Percentiles rank a stretch among this genome's conserved stretches.
Conservation (phyloP, 75 land plant species). For the Selaginella moellendorffii region DNA sequence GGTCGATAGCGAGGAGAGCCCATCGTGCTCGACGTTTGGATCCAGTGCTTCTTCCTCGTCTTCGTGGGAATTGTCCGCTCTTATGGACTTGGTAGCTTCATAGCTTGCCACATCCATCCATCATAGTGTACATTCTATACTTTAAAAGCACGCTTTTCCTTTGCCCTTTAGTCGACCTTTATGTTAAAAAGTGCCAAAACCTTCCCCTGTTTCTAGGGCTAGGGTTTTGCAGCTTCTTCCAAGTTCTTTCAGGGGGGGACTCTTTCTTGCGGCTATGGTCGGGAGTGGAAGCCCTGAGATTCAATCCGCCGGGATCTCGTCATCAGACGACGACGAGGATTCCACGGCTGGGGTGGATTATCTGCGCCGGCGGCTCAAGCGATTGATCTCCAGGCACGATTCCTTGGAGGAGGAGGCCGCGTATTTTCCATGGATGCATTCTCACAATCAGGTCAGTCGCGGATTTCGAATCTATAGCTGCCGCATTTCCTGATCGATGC, state of each 20-base stretch:
- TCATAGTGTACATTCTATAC: no score
- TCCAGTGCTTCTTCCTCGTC: not conserved
- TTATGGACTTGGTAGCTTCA: not conserved
- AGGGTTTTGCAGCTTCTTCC: no score
- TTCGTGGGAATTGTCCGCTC: not conserved
- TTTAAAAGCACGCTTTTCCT: no score
- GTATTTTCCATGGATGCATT: slow-evolving; percentile 1
- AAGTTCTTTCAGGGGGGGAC: no score
- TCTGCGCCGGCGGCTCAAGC: not conserved
- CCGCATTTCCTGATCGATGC: no score
- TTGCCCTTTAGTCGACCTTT: no score
- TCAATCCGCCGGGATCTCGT: not conserved
- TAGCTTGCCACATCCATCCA: no score
- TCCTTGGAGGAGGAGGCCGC: not conserved
- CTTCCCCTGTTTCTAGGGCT: no score
- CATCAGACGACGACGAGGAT: not conserved
- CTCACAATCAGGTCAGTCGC: slow-evolving; percentile 6
- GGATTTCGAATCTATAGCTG: no score
- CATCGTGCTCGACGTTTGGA: not conserved
- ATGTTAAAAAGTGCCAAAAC: no score
- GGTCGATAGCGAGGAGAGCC: not conserved
- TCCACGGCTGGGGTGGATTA: not conserved
- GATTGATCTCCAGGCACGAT: slow-evolving; percentile 1
- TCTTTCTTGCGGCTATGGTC: no score
- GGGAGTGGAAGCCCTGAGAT: not conserved